phyloP scores from a whole-genome alignment of 2,329 filamentous ascomycete genomes.

The Neonectria magnoliae region DNA sequence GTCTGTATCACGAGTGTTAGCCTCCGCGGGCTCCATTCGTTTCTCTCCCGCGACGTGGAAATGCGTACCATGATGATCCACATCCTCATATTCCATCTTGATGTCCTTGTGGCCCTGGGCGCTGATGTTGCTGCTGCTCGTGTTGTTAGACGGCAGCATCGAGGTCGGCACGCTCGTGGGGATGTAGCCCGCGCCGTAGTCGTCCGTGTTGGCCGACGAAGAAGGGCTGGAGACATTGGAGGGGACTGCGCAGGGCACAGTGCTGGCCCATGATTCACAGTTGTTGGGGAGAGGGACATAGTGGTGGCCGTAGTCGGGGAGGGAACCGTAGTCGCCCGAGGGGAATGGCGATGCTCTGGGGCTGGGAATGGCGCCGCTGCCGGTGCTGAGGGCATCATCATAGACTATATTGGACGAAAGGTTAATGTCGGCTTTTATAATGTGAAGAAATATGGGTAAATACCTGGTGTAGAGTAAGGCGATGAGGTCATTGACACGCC shows the following conservation, averaged over 20 bases:
- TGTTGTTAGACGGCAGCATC: slow-evolving; percentile 50
- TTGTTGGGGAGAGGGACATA: slow-evolving; percentile 53
- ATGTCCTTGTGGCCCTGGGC: slow-evolving; percentile 49
- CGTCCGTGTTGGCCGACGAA: slow-evolving; percentile 59
- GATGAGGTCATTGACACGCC: slow-evolving; percentile 54
- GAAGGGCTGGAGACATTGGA: slow-evolving; percentile 63
- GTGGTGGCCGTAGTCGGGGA: slow-evolving; percentile 54
- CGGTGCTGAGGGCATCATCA: slow-evolving; percentile 53
- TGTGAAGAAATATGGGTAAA: slow-evolving; percentile 23
- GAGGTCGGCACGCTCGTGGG: slow-evolving; percentile 59
- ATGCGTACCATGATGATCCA: slow-evolving; percentile 45
- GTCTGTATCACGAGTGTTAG: slow-evolving; percentile 45
- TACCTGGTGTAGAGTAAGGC: slow-evolving; percentile 55
- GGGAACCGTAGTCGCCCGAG: slow-evolving; percentile 54
- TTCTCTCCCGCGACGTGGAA: neutral
- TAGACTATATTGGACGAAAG: slow-evolving; percentile 45
- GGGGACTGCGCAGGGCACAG: slow-evolving; percentile 55
- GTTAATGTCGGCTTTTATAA: slow-evolving; percentile 20
- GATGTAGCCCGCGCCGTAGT: slow-evolving; percentile 58
- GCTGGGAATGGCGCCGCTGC: slow-evolving; percentile 53
- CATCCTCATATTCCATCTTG: slow-evolving; percentile 54
- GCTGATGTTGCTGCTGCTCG: slow-evolving; percentile 43
- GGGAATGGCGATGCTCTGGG: slow-evolving; percentile 59
- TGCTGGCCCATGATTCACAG: slow-evolving; percentile 58
- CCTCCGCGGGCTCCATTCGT: slow-evolving; percentile 27